A percentile compares a stretch with the other conserved stretches of the same genome.
phyloP scores from a whole-genome alignment of 768 basidiomycete species.

The Trametes coccinea region DNA sequence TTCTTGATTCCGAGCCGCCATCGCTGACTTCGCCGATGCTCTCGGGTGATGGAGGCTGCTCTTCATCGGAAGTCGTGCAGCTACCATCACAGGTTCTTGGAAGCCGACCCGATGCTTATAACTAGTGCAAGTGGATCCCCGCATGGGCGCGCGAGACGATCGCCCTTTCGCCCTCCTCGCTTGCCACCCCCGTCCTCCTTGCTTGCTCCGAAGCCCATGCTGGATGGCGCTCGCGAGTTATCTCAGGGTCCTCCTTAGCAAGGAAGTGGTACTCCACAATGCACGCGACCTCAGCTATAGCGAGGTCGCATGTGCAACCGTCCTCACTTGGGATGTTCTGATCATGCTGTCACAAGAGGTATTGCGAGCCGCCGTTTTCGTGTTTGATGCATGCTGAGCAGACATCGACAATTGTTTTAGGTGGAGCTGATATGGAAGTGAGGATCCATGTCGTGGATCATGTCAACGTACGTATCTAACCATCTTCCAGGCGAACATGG shows the following conservation, averaged over 20 bases:
- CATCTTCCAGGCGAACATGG: constrained; percentile 20
- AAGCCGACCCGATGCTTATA: neutral
- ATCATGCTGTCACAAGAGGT: constrained; percentile 21
- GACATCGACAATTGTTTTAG: constrained; percentile 9
- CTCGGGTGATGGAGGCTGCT: neutral
- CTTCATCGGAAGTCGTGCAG: neutral
- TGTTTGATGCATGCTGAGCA: too few relatives aligned
- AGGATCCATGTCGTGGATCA: neutral
- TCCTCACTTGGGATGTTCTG: constrained; percentile 22
- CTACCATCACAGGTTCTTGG: neutral
- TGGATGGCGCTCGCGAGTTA: neutral
- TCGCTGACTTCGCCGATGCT: neutral
- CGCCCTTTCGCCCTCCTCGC: neutral
- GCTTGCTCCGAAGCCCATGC: neutral
- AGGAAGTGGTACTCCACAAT: neutral
- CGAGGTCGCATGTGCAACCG: constrained; percentile 18
- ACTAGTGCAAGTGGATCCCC: too few relatives aligned
- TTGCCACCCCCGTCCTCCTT: neutral
- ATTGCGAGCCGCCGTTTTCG: too few relatives aligned
- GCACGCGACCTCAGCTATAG: constrained; percentile 15
- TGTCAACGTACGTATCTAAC: neutral
- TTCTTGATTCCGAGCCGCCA: neutral
- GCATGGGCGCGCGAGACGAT: neutral
- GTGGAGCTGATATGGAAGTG: constrained; percentile 30
- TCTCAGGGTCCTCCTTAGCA: neutral